phyloP scores from a whole-genome alignment of 306 rosid species.

The Corylus heterophylla region DNA sequence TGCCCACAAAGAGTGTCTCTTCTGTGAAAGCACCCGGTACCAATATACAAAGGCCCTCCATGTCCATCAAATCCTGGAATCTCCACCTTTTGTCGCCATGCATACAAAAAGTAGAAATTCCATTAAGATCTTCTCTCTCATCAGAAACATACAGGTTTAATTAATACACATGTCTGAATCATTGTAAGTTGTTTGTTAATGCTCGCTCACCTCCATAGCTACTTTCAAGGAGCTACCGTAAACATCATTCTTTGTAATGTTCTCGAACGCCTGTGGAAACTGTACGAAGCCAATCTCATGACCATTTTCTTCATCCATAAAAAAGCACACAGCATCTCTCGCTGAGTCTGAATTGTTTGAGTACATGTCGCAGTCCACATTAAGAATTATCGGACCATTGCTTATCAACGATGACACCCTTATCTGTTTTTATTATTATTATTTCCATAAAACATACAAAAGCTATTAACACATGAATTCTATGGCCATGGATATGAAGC shows the following conservation, averaged over 20 bases:
- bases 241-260: constrained; percentile 3
- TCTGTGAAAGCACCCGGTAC: background rate
- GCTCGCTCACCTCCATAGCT: background rate
- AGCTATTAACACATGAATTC: background rate
- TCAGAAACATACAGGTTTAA: background rate
- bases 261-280: background rate
- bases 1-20: background rate
- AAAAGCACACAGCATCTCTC: background rate
- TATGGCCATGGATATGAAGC: no score
- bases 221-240: background rate
- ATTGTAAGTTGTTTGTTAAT: background rate
- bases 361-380: constrained; percentile 8
- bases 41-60: background rate
- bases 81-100: background rate
- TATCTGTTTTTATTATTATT: background rate
- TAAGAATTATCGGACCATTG: background rate
- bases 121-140: background rate
- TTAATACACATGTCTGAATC: background rate
- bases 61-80: background rate
- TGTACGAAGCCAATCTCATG: background rate
- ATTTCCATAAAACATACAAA: background rate
- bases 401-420: constrained; percentile 11
- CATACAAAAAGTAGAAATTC: background rate
- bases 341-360: constrained; percentile 2
- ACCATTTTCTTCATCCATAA: constrained; percentile 5